These are phyloP conservation scores for Stachybotrys echinatus DNA, from an alignment of 2,329 filamentous ascomycete species.

Conservation along the genomic window DNA sequence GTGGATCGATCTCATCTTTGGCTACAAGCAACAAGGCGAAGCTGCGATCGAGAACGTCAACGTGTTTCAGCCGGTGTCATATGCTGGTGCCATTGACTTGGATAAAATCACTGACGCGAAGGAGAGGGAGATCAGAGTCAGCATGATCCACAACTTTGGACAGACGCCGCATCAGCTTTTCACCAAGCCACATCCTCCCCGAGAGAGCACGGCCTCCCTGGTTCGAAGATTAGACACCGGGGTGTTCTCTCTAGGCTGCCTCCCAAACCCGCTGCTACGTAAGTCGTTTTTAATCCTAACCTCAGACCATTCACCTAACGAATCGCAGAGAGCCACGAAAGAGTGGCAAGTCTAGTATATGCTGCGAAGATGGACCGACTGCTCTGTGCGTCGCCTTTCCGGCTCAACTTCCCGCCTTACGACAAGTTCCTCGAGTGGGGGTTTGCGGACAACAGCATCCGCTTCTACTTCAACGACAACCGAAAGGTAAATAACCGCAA, in stretches of 20 bases:
- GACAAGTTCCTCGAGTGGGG: slow-evolving; percentile 96
- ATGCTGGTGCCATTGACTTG: slow-evolving; percentile 87
- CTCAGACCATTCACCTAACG: no score
- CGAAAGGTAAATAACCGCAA: slow-evolving; percentile 51
- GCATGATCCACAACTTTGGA: slow-evolving; percentile 97
- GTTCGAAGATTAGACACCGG: slow-evolving; percentile 70
- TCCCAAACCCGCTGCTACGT: slow-evolving; percentile 74
- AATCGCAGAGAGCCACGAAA: slow-evolving; percentile 60
- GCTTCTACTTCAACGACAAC: slow-evolving; percentile 82
- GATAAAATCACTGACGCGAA: slow-evolving; percentile 86
- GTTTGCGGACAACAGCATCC: slow-evolving; percentile 85
- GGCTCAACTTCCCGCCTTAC: slow-evolving; percentile 83
- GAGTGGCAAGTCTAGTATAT: slow-evolving; percentile 73
- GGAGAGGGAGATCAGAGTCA: slow-evolving; percentile 82
- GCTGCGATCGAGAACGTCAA: slow-evolving; percentile 88
- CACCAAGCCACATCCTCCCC: slow-evolving; percentile 69
- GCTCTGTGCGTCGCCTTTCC: slow-evolving; percentile 76
- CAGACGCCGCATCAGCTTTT: slow-evolving; percentile 97
- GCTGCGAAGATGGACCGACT: slow-evolving; percentile 76
- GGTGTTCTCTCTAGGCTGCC: slow-evolving; percentile 68
- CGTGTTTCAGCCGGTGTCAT: slow-evolving; percentile 93
- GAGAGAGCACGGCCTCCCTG: slow-evolving; percentile 62
- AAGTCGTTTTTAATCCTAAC: slow-evolving; percentile 15
- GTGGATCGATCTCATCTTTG: slow-evolving; percentile 96
- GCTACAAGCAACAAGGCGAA: slow-evolving; percentile 88